phyloP scores from a whole-genome alignment of 78 protist genomes.

The Fonticula alba region DNA sequence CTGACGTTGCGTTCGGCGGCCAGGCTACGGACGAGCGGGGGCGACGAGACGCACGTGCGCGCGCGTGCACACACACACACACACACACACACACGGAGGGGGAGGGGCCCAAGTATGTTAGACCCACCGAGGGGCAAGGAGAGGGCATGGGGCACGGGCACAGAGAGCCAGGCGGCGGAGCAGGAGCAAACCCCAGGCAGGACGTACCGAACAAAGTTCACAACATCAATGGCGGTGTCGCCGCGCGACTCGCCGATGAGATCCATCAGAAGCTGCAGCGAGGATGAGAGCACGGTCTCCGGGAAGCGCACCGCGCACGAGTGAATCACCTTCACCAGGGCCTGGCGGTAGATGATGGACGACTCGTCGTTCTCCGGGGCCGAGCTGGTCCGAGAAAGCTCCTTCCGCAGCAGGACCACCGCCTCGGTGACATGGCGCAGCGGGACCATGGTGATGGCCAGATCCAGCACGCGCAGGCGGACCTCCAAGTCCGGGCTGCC shows the following conservation, averaged over 20 bases:
- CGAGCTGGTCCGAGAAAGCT: not conserved
- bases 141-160: too few relatives aligned
- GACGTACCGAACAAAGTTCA: constrained; percentile 50
- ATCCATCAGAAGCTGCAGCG: constrained; percentile 74
- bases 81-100: not conserved
- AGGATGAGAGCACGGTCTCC: constrained; percentile 49
- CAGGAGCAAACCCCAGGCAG: too few relatives aligned
- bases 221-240: constrained; percentile 49
- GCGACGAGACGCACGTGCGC: too few relatives aligned
- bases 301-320: constrained; percentile 66
- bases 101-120: too few relatives aligned
- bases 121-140: constrained; percentile 15
- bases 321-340: constrained; percentile 69
- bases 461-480: constrained; percentile 49
- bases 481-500: constrained; percentile 67
- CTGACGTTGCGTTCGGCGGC: not conserved
- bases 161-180: too few relatives aligned
- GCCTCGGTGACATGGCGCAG: constrained; percentile 25
- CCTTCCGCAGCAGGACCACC: not conserved
- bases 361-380: constrained; percentile 7
- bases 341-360: constrained; percentile 43
- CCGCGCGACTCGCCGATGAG: constrained; percentile 32
- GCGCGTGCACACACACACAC: not conserved
- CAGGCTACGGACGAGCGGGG: too few relatives aligned
- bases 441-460: constrained; percentile 47